Percentiles rank a stretch among this genome's conserved stretches.
These are phyloP conservation scores for Hericium coralloides DNA, from an alignment of 768 basidiomycete species.

Conservation along the genomic window DNA sequence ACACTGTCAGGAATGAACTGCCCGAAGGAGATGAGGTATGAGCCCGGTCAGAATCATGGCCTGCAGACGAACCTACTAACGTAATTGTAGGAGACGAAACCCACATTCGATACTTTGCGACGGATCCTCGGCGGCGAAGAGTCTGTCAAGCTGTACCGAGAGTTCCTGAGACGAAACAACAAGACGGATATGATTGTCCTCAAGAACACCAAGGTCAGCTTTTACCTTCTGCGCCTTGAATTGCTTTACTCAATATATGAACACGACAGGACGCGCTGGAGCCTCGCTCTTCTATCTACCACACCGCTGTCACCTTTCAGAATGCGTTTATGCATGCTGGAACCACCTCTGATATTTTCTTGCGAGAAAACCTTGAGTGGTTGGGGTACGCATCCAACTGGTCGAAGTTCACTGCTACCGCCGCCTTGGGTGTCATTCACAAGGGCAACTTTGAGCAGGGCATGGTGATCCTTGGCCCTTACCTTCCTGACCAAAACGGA, in stretches of 20 bases:
- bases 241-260: slow-evolving; percentile 34
- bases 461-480: slow-evolving; percentile 86
- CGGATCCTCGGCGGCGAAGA: slow-evolving; percentile 85
- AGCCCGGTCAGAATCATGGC: background rate
- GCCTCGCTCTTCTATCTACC: slow-evolving; percentile 92
- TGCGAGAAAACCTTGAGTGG: slow-evolving; percentile 97
- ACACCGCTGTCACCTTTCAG: slow-evolving; percentile 91
- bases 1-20: slow-evolving; percentile 58
- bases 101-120: slow-evolving; percentile 65
- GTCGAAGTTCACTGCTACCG: slow-evolving; percentile 98
- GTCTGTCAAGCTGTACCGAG: slow-evolving; percentile 86
- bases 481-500: slow-evolving; percentile 69
- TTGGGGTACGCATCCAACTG: slow-evolving; percentile 91
- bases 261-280: slow-evolving; percentile 71
- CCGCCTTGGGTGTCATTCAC: slow-evolving; percentile 94
- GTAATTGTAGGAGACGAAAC: slow-evolving; percentile 42
- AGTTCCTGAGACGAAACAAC: slow-evolving; percentile 94
- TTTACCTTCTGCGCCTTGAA: slow-evolving; percentile 64
- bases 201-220: slow-evolving; percentile 78
- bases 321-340: slow-evolving; percentile 99
- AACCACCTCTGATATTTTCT: slow-evolving; percentile 88
- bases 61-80: background rate
- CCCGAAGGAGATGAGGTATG: slow-evolving; percentile 61
- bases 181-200: slow-evolving; percentile 86
- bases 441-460: slow-evolving; percentile 95